These are phyloP conservation scores for Cladorrhinum samala DNA, from an alignment of 495 filamentous ascomycete genomes.

Conservation along the genomic window DNA sequence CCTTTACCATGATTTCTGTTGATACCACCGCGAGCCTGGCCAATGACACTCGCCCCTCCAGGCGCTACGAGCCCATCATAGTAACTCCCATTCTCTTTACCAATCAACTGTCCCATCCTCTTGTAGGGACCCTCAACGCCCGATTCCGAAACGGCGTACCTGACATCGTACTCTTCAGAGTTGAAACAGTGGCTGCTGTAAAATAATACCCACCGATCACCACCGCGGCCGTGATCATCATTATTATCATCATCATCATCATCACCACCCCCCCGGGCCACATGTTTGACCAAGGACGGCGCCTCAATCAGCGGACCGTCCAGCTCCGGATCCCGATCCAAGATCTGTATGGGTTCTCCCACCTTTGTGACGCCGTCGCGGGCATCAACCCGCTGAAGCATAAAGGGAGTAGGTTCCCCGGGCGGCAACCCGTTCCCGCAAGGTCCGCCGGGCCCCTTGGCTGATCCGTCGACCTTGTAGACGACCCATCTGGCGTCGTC, in stretches of 20 bases:
- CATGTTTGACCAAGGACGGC: conserved; percentile 48
- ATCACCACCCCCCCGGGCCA: too few species aligned
- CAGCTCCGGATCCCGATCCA: conserved; percentile 43
- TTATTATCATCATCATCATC: too few species aligned
- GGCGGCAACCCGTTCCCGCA: conserved; percentile 49
- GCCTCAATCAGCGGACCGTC: conserved; percentile 59
- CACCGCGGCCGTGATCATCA: too few species aligned
- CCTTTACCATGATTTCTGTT: conserved; percentile 22
- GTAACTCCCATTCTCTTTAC: conserved; percentile 25
- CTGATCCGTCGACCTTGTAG: conserved; percentile 58
- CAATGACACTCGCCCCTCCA: conserved; percentile 34
- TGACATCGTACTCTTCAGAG: conserved; percentile 46
- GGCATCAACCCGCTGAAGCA: conserved; percentile 48
- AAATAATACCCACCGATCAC: conserved; percentile 48
- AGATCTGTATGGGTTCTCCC: conserved; percentile 45
- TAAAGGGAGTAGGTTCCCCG: conserved; percentile 49
- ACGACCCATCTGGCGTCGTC: conserved; percentile 50
- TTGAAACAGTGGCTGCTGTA: conserved; percentile 55
- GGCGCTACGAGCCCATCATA: conserved; percentile 39
- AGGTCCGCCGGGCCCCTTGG: conserved; percentile 48
- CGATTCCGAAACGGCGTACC: conserved; percentile 43
- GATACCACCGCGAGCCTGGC: background rate
- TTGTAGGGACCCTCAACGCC: conserved; percentile 43
- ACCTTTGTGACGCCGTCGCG: conserved; percentile 46
- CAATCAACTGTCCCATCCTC: conserved; percentile 30